Conservation (phyloP, 371 early-diverging fungal genomes). For the Mortierella sp. region DNA sequence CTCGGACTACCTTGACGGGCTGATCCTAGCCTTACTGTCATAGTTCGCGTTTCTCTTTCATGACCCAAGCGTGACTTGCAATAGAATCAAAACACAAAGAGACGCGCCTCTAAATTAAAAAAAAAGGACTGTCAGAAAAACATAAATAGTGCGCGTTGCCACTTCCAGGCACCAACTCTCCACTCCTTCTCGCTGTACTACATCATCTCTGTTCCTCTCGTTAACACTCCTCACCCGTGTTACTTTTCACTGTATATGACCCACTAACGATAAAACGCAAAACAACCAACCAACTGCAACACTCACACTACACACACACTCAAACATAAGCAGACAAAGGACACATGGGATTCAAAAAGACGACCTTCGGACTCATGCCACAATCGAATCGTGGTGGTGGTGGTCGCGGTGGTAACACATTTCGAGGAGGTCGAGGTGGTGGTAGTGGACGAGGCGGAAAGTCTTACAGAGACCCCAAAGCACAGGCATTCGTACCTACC, state of each 20-base stretch:
- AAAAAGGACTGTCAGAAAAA: not conserved
- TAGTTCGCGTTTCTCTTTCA: not conserved
- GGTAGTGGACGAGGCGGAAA: conserved; percentile 36
- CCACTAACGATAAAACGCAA: not conserved
- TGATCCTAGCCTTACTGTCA: conserved; percentile 41
- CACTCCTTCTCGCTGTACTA: not conserved
- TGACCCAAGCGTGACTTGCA: not conserved
- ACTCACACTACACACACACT: not conserved
- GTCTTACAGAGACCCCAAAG: conserved; percentile 37
- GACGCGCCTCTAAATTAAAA: conserved; percentile 7
- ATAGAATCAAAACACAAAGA: conserved; percentile 7
- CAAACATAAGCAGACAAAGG: not conserved
- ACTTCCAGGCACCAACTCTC: not conserved
- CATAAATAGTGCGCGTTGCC: not conserved
- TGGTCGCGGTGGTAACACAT: conserved; percentile 24
- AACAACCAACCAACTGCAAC: not conserved
- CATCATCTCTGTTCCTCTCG: not conserved
- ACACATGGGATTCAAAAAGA: conserved; percentile 49
- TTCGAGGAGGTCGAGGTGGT: conserved; percentile 33
- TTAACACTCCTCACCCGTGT: not conserved
- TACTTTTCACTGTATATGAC: not conserved
- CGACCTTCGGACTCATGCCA: conserved; percentile 55
- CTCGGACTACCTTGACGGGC: conserved; percentile 44
- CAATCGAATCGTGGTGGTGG: conserved; percentile 36
- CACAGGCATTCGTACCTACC: conserved; percentile 31